A percentile compares a stretch with the other conserved stretches of the same genome.
These are phyloP conservation scores for Pythium brachiatum DNA, from an alignment of 352 stramenopile species.

Conservation along the genomic window DNA sequence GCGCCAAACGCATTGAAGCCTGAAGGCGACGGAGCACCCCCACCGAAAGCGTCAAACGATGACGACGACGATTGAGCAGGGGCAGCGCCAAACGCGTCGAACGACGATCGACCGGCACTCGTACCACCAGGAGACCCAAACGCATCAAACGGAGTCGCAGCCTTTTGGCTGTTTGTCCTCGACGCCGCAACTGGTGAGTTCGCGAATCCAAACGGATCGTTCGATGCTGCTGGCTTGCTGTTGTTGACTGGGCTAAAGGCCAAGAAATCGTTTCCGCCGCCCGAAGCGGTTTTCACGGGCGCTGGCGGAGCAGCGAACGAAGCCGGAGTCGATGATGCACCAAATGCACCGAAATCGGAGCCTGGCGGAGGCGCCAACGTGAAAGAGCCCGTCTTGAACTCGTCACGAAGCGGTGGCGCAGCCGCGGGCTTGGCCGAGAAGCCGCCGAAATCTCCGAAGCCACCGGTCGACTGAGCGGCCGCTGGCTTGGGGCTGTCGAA, in stretches of 20 bases:
- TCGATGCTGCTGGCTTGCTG: conserved; percentile 29
- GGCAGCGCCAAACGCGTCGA: conserved; percentile 38
- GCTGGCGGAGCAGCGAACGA: conserved; percentile 15
- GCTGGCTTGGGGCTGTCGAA: conserved; percentile 26
- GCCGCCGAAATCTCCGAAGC: conserved; percentile 53
- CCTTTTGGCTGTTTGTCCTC: conserved; percentile 21
- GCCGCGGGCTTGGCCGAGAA: conserved; percentile 28
- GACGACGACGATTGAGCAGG: conserved; percentile 24
- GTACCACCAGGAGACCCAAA: conserved; percentile 26
- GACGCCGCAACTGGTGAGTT: conserved; percentile 15
- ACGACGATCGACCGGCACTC: conserved; percentile 26
- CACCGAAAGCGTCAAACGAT: conserved; percentile 44
- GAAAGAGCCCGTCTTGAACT: conserved; percentile 57
- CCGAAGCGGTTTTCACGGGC: conserved; percentile 9
- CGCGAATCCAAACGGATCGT: conserved; percentile 61
- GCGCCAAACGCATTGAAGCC: conserved; percentile 19
- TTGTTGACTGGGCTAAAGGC: conserved; percentile 46
- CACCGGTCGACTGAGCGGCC: conserved; percentile 28
- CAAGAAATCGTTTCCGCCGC: conserved; percentile 58
- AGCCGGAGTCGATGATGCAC: conserved; percentile 9
- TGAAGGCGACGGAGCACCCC: conserved; percentile 9
- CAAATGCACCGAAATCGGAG: conserved; percentile 40
- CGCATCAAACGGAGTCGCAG: conserved; percentile 25
- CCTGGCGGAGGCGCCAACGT: conserved; percentile 64
- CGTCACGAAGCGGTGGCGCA: conserved; percentile 29